These are phyloP conservation scores for Clitoria ternatea DNA, from an alignment of 306 rosid genomes.

Conservation along the genomic window DNA sequence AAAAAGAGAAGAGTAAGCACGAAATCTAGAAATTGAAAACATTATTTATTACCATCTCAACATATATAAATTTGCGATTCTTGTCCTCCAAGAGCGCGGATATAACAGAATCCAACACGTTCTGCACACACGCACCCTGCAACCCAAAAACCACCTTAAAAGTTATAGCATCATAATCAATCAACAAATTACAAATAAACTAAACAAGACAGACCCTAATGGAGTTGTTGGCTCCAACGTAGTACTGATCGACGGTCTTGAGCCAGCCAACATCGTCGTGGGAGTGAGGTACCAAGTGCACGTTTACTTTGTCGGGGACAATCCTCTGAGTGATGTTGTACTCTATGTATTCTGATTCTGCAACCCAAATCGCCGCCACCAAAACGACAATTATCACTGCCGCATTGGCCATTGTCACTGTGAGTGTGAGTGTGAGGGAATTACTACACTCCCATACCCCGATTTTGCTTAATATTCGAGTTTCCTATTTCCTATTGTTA, in stretches of 20 bases:
- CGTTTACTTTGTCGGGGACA: constrained; percentile 47
- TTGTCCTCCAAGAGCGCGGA: constrained; percentile 64
- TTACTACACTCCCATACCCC: not conserved
- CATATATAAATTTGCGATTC: constrained; percentile 76
- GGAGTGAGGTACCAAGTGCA: constrained; percentile 81
- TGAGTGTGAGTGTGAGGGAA: too few relatives aligned
- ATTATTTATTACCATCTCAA: constrained; percentile 50
- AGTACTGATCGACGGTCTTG: constrained; percentile 88
- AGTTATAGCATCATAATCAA: not conserved
- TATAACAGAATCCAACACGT: constrained; percentile 70
- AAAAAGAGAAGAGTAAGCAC: too few relatives aligned
- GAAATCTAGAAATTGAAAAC: not conserved
- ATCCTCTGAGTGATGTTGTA: constrained; percentile 59
- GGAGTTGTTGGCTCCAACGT: constrained; percentile 78
- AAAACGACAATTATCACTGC: constrained; percentile 21
- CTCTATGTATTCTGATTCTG: constrained; percentile 51
- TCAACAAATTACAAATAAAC: not conserved
- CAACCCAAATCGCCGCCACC: constrained; percentile 22
- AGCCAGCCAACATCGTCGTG: constrained; percentile 94
- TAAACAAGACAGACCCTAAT: constrained; percentile 43
- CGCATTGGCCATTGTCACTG: constrained; percentile 26
- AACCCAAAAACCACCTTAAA: not conserved
- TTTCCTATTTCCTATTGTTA: not conserved
- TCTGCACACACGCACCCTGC: constrained; percentile 87
- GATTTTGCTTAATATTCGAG: not conserved